Evolutionary conservation across 2,329 filamentous ascomycete genomes (phyloP).

Genomic region (Mycogone perniciosa): DNA sequence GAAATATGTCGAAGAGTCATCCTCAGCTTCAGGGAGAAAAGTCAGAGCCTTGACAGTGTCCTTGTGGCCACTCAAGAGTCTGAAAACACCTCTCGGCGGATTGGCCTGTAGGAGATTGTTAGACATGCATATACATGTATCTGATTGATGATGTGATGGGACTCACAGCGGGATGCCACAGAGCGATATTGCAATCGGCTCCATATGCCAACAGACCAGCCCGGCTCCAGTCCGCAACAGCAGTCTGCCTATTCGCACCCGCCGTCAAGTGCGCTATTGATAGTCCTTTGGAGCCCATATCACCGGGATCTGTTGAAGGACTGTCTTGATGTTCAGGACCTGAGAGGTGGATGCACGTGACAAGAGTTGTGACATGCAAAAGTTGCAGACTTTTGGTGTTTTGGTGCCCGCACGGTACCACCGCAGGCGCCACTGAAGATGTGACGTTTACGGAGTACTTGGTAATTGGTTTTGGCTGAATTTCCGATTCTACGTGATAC

Average conservation of each 20-base stretch:
- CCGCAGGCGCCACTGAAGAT: no score
- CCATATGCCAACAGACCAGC: slow-evolving; percentile 77
- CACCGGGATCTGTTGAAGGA: slow-evolving; percentile 11
- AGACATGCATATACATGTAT: background rate
- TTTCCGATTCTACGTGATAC: no score
- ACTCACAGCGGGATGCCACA: slow-evolving; percentile 77
- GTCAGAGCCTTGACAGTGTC: slow-evolving; percentile 77
- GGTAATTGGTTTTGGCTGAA: no score
- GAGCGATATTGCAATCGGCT: slow-evolving; percentile 77
- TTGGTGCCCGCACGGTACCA: background rate
- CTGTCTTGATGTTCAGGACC: slow-evolving; percentile 8
- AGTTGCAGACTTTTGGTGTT: slow-evolving; percentile 5
- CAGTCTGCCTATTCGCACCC: slow-evolving; percentile 85
- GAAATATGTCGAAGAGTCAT: slow-evolving; percentile 49
- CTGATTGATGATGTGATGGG: slow-evolving; percentile 13
- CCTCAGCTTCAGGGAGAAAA: slow-evolving; percentile 55
- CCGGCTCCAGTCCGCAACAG: slow-evolving; percentile 80
- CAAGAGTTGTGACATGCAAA: slow-evolving; percentile 5
- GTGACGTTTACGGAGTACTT: no score
- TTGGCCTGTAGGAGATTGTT: slow-evolving; percentile 24
- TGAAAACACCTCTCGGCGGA: slow-evolving; percentile 51
- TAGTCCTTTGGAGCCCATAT: slow-evolving; percentile 26
- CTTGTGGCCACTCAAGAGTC: slow-evolving; percentile 67
- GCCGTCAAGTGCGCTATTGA: slow-evolving; percentile 57
- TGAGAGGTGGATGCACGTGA: slow-evolving; percentile 8